Conservation (phyloP, 2,329 filamentous ascomycete species). For the Penicillium sclerotigenum region DNA sequence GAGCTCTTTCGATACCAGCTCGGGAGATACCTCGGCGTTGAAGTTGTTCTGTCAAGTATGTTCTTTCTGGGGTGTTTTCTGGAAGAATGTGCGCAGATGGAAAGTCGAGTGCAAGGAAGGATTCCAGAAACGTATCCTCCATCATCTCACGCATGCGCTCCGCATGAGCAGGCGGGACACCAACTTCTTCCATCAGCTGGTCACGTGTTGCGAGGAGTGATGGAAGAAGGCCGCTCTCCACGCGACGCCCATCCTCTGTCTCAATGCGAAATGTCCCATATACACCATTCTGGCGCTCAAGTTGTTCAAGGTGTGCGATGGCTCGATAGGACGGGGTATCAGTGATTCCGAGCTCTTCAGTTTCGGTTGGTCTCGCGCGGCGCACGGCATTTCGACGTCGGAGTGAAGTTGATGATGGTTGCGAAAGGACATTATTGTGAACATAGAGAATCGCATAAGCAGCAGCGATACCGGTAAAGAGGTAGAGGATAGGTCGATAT, state of each 20-base stretch:
- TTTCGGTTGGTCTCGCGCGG: constrained; percentile 32
- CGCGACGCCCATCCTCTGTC: constrained; percentile 40
- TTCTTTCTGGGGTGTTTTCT: constrained; percentile 34
- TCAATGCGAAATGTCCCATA: constrained; percentile 45
- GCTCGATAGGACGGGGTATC: constrained; percentile 38
- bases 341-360: constrained; percentile 21
- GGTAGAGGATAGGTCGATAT: constrained; percentile 42
- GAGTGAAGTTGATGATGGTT: constrained; percentile 28
- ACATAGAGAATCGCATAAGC: constrained; percentile 44
- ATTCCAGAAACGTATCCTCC: constrained; percentile 45
- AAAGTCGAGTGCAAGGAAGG: constrained; percentile 43
- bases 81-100: constrained; percentile 36
- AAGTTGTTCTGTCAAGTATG: constrained; percentile 39
- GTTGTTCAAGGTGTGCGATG: constrained; percentile 39
- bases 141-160: constrained; percentile 44
- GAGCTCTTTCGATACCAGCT: constrained; percentile 36
- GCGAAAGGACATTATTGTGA: constrained; percentile 32
- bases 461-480: constrained; percentile 42
- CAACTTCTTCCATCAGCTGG: constrained; percentile 43
- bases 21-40: constrained; percentile 40
- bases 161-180: constrained; percentile 38
- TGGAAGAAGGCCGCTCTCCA: constrained; percentile 43
- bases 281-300: constrained; percentile 41
- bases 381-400: constrained; percentile 42
- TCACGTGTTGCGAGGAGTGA: constrained; percentile 42